These are phyloP conservation scores for Phytophthora fragariae DNA, from an alignment of 352 stramenopile genomes.

Conservation along the genomic window DNA sequence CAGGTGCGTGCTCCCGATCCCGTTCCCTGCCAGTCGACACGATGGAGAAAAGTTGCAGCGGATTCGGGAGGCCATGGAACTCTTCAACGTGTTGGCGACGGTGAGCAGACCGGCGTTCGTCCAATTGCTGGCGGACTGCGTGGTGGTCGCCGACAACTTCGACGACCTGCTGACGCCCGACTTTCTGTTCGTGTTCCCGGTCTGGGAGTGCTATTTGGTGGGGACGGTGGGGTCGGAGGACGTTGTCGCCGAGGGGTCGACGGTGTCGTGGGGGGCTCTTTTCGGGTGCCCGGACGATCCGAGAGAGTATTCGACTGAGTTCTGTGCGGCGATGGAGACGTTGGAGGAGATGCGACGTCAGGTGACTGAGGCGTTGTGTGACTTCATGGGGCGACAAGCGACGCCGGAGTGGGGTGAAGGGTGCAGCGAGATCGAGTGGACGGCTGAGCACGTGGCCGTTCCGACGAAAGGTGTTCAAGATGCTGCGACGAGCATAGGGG, in stretches of 20 bases:
- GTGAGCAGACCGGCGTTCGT: slow-evolving; percentile 21
- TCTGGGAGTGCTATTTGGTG: slow-evolving; percentile 32
- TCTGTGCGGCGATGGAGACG: slow-evolving; percentile 14
- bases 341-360: slow-evolving; percentile 18
- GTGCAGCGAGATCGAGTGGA: slow-evolving; percentile 18
- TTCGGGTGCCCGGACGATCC: slow-evolving; percentile 16
- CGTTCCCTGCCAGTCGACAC: slow-evolving; percentile 14
- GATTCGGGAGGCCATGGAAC: slow-evolving; percentile 28
- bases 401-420: slow-evolving; percentile 10
- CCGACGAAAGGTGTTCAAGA: slow-evolving; percentile 21
- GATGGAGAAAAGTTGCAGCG: slow-evolving; percentile 10
- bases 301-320: slow-evolving; percentile 22
- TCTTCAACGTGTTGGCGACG: slow-evolving; percentile 26
- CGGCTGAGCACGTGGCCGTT: slow-evolving; percentile 18
- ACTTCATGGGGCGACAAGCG: slow-evolving; percentile 10
- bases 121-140: slow-evolving; percentile 13
- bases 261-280: slow-evolving; percentile 14
- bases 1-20: slow-evolving; percentile 16
- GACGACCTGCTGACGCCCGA: slow-evolving; percentile 20
- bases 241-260: not conserved
- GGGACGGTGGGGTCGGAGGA: slow-evolving; percentile 16
- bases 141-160: slow-evolving; percentile 27
- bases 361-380: not conserved
- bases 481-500: not conserved
- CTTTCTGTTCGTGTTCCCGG: slow-evolving; percentile 23